Conservation (phyloP, 495 filamentous ascomycete species). For the Penicillium verhagenii region DNA sequence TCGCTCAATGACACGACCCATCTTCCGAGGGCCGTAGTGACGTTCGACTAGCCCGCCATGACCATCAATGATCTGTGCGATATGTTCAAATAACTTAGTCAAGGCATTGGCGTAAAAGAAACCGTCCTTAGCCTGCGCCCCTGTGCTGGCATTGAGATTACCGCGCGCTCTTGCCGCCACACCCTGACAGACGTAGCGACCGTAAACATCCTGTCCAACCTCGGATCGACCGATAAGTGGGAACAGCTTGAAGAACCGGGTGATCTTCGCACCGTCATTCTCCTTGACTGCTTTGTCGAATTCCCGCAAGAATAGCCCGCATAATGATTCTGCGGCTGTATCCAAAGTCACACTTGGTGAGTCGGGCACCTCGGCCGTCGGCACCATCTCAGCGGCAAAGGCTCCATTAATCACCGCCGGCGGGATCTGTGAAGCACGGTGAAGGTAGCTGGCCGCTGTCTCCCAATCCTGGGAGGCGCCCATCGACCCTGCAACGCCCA, state of each 20-base stretch:
- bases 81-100: conserved; percentile 93
- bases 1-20: conserved; percentile 93
- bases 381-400: conserved; percentile 93
- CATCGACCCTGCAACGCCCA: conserved; percentile 95
- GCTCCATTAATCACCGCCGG: conserved; percentile 71
- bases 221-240: conserved; percentile 89
- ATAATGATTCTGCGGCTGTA: conserved; percentile 80
- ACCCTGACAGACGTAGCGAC: conserved; percentile 90
- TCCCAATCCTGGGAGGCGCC: conserved; percentile 99
- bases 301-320: conserved; percentile 85
- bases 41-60: conserved; percentile 87
- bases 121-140: conserved; percentile 62
- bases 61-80: conserved; percentile 90
- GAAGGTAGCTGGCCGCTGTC: conserved; percentile 84
- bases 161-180: conserved; percentile 79
- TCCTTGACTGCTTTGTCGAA: conserved; percentile 90
- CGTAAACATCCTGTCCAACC: conserved; percentile 90
- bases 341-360: conserved; percentile 84
- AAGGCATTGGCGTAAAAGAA: conserved; percentile 92
- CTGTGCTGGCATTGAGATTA: conserved; percentile 65
- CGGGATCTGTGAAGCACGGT: conserved; percentile 78
- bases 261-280: conserved; percentile 81
- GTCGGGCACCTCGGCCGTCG: conserved; percentile 92
- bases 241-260: conserved; percentile 96
- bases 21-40: conserved; percentile 87